Evolutionary conservation across 208 protist genomes (phyloP), one percentile per base, ranked within the genome.

Genomic region (Leptomonas pyrrhocoris): DNA sequence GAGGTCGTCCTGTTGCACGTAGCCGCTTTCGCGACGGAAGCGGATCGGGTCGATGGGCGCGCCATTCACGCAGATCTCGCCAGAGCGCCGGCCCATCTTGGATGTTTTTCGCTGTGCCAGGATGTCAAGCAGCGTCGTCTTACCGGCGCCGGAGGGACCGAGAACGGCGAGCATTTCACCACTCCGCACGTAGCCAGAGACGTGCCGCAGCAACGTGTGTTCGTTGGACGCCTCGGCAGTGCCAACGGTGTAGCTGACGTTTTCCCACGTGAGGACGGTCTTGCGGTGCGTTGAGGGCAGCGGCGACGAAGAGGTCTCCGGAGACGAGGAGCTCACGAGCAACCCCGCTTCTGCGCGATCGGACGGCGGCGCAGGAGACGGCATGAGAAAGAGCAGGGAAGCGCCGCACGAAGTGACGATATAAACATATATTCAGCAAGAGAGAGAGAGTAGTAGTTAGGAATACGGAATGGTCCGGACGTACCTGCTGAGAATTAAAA

Each of bases 1-100:
- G 15, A 89, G 36, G 56, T 95, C 88, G 42, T 95, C 89, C 78
- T 96, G 92, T 73, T 88, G 84, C 40, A 95, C 92, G 67, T 94
- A 96, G 31, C 74, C 83, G 58, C 50, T 83, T 19, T 81, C 51
- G 28, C 85, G 79, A 2, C 77, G 78, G 42, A 92, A 84, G 4
- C 21, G 18, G 11, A 42, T 43, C 15, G 36, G n/a, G 11, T 83
- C 49, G 54, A 86, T 53, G 2, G 68, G 59, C 3, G 59, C 58
- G 2, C 86, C 91, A 58, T 93, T 86, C 6, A 94, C 16, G 9
- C 69, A 45, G 18, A 94, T 56, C n/a, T 62, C 51, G n/a, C 90
- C 90, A 7, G 59, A 54, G 4, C 63, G 58, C 0, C 45, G 11
- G 1, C 85, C 87, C 54, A 53, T 68, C 38, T 21, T 6, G 0